These are phyloP conservation scores for Sporothrix pseudoabietina DNA, from an alignment of 2,329 filamentous ascomycete genomes.

Conservation along the genomic window DNA sequence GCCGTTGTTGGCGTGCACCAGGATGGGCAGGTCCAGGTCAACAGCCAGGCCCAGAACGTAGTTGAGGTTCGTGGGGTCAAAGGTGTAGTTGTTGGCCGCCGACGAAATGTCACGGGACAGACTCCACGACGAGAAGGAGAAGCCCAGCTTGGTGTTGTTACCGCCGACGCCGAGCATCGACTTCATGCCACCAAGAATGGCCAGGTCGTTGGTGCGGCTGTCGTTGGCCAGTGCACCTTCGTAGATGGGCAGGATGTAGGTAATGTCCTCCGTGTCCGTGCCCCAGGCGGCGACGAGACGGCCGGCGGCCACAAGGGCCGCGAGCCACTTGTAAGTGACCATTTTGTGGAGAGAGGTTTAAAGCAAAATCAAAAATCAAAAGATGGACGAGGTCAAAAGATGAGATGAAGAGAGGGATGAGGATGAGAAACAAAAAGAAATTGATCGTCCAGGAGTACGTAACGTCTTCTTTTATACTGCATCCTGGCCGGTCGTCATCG, in stretches of 20 bases:
- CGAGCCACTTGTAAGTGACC: not conserved
- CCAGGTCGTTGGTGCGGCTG: conserved; percentile 12
- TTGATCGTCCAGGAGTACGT: not conserved
- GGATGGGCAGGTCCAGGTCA: not conserved
- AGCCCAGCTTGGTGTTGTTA: conserved; percentile 7
- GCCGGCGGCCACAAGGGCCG: conserved; percentile 3
- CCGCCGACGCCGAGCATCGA: conserved; percentile 3
- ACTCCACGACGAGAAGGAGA: conserved; percentile 13
- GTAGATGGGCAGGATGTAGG: conserved; percentile 19
- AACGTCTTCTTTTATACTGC: conserved; percentile 1
- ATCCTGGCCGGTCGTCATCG: not conserved
- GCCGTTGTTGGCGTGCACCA: conserved; percentile 20
- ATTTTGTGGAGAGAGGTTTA: not conserved
- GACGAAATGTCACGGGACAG: not conserved
- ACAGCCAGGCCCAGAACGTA: not conserved
- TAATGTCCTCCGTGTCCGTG: conserved; percentile 1
- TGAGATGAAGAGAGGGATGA: not conserved
- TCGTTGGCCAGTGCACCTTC: conserved; percentile 20
- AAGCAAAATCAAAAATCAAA: not conserved
- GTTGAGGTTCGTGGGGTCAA: conserved; percentile 15
- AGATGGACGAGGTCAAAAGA: not conserved
- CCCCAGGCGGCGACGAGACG: conserved; percentile 13
- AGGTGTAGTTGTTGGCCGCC: conserved; percentile 20
- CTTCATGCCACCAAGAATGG: conserved; percentile 16
- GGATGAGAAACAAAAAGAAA: not conserved